phyloP scores from a whole-genome alignment of 495 filamentous ascomycete genomes.

The Talaromyces wortmannii region DNA sequence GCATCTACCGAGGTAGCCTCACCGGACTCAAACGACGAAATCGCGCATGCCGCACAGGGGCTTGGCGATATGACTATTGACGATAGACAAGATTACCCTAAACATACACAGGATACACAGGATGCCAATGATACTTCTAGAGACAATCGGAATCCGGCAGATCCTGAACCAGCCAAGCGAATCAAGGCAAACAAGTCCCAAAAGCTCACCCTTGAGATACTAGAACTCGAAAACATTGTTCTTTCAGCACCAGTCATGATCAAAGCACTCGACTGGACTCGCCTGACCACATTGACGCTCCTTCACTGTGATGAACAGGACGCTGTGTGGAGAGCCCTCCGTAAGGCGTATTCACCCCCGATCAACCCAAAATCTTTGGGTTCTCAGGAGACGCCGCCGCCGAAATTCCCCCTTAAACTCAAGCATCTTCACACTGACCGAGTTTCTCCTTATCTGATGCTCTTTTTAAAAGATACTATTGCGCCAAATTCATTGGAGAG shows the following conservation, averaged over 20 bases:
- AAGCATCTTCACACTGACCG: conserved; percentile 78
- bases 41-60: neutral
- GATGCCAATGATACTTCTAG: neutral
- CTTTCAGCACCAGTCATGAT: conserved; percentile 63
- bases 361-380: conserved; percentile 5
- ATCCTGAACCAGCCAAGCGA: neutral
- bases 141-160: neutral
- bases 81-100: neutral
- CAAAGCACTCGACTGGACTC: conserved; percentile 72
- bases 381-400: neutral
- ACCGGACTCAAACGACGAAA: neutral
- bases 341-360: conserved; percentile 62
- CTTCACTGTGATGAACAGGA: conserved; percentile 75
- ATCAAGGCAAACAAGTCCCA: neutral
- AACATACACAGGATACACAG: neutral
- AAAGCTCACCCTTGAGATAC: conserved; percentile 61
- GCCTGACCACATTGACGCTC: conserved; percentile 71
- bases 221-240: conserved; percentile 80
- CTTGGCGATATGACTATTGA: neutral
- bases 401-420: conserved; percentile 61
- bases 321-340: conserved; percentile 72
- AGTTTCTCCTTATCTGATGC: conserved; percentile 70
- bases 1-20: neutral
- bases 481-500: conserved; percentile 81
- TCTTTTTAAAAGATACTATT: conserved; percentile 78